Base-by-base conservation (phyloP, 768 basidiomycete genomes). In the Termitomyces sp. region DNA sequence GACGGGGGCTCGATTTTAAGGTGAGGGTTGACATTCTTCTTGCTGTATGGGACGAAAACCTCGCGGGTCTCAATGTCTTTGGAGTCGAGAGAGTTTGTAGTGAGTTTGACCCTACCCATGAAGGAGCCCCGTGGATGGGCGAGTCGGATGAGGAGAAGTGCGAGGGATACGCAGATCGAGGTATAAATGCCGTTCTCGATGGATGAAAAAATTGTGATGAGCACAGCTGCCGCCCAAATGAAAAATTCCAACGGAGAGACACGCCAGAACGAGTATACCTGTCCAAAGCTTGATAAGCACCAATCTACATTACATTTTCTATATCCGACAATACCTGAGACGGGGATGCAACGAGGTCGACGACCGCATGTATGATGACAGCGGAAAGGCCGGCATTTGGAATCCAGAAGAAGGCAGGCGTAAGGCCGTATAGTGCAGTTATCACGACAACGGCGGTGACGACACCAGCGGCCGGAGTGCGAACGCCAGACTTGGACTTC, bases 401-500 rank as follows among this genome's bases (percentile, higher is more conserved):
- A 59, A 92, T 93, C 88, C 89, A 96, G 76, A 80, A 93, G 82
- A 95, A 96, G 39, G 94, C 93, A 24, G 86, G 84, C 0, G 96
- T 96, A 44, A 98, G 81, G 41, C 95, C 96, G 70, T 99, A 99
- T 9, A 99, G 76, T 0, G 97, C 94, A 59, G 98, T 88, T 58
- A 98, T 81, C 64, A 98, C 96, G 47, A 95, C 87, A 39, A 96
- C 70, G 30, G 92, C 88, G 22, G 93, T 89, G 64, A 90, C 69
- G 58, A 95, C 80, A 58, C 97, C 97, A 12, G 91, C 94, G 11
- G 88, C 80, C 8, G 97, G 97, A 2, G 97, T 98, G 54, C 96
- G 85, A n/a, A 98, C 96, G 50, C 97, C 97, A 0, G 93, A 95
- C 72, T 96, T 98, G 33, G 91, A 86, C 74, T 97, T 95, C 68